Percentiles rank a stretch among this genome's conserved stretches.
phyloP scores from a whole-genome alignment of 2,329 filamentous ascomycete genomes.

The Aspergillus sojae region DNA sequence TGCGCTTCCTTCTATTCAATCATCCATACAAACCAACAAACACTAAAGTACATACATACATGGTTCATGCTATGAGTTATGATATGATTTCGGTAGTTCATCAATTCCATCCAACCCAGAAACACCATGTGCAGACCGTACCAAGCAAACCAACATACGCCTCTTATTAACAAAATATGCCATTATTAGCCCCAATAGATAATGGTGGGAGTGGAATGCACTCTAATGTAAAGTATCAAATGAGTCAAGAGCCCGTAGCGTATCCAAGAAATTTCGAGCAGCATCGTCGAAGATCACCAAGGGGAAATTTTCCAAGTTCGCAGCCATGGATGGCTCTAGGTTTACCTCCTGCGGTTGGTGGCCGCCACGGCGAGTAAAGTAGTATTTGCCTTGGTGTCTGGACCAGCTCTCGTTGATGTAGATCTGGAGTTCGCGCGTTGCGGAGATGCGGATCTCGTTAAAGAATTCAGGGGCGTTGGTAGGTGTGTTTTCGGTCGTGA shows the following conservation, averaged over 20 bases:
- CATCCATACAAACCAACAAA: background rate
- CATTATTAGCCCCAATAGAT: background rate
- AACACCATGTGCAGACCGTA: background rate
- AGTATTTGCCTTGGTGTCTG: slow-evolving; percentile 47
- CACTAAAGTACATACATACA: background rate
- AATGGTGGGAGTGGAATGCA: background rate
- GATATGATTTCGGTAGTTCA: background rate
- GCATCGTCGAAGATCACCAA: slow-evolving; percentile 28
- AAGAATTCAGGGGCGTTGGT: slow-evolving; percentile 17
- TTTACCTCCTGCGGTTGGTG: slow-evolving; percentile 48
- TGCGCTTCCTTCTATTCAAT: background rate
- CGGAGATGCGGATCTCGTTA: slow-evolving; percentile 32
- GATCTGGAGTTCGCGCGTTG: slow-evolving; percentile 46
- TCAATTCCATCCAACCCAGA: background rate
- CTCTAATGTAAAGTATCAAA: slow-evolving; percentile 8
- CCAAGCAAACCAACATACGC: background rate
- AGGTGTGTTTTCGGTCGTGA: slow-evolving; percentile 2
- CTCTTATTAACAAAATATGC: background rate
- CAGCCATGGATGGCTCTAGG: slow-evolving; percentile 34
- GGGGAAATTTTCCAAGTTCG: slow-evolving; percentile 22
- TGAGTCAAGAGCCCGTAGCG: slow-evolving; percentile 16
- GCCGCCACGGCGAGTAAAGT: slow-evolving; percentile 47
- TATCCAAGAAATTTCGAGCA: slow-evolving; percentile 16
- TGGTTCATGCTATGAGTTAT: background rate
- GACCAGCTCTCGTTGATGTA: slow-evolving; percentile 53